Base-by-base conservation (phyloP, 768 basidiomycete species). In the Tubosaeta sp. region DNA sequence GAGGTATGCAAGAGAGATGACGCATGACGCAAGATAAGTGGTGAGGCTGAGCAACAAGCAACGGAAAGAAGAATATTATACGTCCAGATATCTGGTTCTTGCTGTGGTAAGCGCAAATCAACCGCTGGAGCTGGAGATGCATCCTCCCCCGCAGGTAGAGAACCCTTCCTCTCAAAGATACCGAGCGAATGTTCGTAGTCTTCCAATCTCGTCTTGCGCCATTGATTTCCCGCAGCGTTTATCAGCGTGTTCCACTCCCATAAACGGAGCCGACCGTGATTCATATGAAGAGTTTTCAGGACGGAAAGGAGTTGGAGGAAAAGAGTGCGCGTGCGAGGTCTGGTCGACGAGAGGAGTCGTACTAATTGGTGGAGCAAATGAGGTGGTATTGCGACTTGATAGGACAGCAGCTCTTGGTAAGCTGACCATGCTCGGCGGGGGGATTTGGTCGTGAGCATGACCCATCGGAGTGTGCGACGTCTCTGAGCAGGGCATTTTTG, bases 241-340 rank as follows among this genome's bases (percentile, higher is more conserved):
- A 91, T 79, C 42, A 92, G 74, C 8, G 80, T 72, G 63, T 91
- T 91, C 86, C 89, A 91, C 64, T 90, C 81, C 75, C 81, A 82
- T n/a, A 71, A 59, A 56, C 79, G 72, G 31, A 89, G 65, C 11
- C 50, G 69, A 22, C 82, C 85, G 12, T 81, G 83, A n/a, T 71
- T 72, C 19, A 68, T 69, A 52, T 77, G 80, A 37, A 91, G 70
- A 41, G 74, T 75, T 39, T 77, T 77, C 55, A 90, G 62, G 12
- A 89, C 79, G n/a, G 83, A 78, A n/a, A 88, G 72, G 4, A 91
- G 74, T 12, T 81, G 83, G 9, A 83, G 74, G 67, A 84, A 88
- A 46, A 78, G 69, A 3, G 70, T 64, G 37, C 84, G 81, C 6
- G 84, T 84, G 57, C 79, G 81, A 29, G 84, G 83, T 32, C 69